Base-by-base conservation (phyloP, 176 grass and related monocot genomes). In the Raddia distichophylla region DNA sequence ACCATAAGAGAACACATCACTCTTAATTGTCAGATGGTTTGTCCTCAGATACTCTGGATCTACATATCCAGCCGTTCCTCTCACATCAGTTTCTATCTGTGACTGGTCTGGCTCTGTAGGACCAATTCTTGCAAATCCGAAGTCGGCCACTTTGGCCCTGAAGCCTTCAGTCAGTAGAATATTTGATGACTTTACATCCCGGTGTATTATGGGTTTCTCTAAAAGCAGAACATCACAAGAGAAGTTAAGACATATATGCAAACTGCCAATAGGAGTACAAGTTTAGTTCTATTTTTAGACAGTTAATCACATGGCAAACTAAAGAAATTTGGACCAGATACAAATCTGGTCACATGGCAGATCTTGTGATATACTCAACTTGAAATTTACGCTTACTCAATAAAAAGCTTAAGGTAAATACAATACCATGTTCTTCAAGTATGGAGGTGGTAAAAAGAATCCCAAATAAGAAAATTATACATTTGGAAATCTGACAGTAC, bases 131-230 rank as follows among this genome's bases (percentile, higher is more conserved):
- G 96, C 96, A 63, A 99, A 93, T 47, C 96, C 96, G n/a, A 99
- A 99, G 77, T 99, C 96, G 16, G 91, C 85, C 60, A 99, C 96
- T 86, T 99, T 99, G 73, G 93, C 96, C 82, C 79, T 86, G n/a
- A 95, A 89, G 60, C 84, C 74, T 76, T 95, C 87, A 11, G 80
- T 99, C 44, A 99, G 87, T 71, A 99, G 79, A 86, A 99, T 99
- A 69, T 95, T 99, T 47, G 91, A 93, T 42, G 96, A 91, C 89
- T 93, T 95, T 40, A 99, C 93, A 77, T 99, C 96, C 49, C 96
- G 83, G 80, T 99, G 96, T 75, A 99, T 95, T 86, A 99, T 93
- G 48, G 86, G 93, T 65, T 93, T 95, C 90, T 95, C 96, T 99
- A 82, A 73, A 88, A 82, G 67, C 56, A 85, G 49, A 67, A 69